These are phyloP conservation scores for Aaosphaeria pasadenensis DNA, from an alignment of 2,329 filamentous ascomycete genomes.

Conservation along the genomic window DNA sequence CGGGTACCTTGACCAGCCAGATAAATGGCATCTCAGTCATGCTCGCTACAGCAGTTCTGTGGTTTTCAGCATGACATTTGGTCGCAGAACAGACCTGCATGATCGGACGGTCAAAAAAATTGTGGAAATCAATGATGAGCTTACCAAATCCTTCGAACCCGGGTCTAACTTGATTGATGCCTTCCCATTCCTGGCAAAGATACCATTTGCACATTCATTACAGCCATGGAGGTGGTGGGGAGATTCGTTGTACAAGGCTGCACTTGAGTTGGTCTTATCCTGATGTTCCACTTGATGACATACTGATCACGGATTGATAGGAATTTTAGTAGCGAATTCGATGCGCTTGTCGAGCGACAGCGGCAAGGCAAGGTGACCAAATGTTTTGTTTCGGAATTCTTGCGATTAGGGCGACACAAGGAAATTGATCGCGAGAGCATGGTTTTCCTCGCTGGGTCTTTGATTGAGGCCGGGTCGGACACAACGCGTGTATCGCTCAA, in stretches of 20 bases:
- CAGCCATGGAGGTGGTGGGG: too few species aligned
- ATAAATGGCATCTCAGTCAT: conserved; percentile 22
- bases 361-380: conserved; percentile 8
- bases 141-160: conserved; percentile 23
- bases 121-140: conserved; percentile 10
- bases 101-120: conserved; percentile 5
- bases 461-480: conserved; percentile 26
- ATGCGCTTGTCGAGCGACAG: conserved; percentile 23
- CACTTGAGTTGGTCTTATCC: too few species aligned
- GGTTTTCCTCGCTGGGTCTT: conserved; percentile 26
- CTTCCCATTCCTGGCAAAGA: conserved; percentile 25
- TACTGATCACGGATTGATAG: conserved; percentile 17
- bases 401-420: conserved; percentile 43
- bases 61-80: conserved; percentile 35
- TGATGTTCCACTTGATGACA: conserved; percentile 12
- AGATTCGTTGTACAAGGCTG: too few species aligned
- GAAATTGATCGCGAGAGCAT: conserved; percentile 31
- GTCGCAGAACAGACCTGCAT: background rate
- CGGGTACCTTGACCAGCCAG: conserved; percentile 22
- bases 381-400: conserved; percentile 36
- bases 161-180: conserved; percentile 31
- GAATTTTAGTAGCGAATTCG: conserved; percentile 13
- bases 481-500: conserved; percentile 16
- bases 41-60: conserved; percentile 27
- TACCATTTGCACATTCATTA: conserved; percentile 13